Conservation (phyloP, 1,139 yeast species). For the Protomyces lactucae-debilis region DNA sequence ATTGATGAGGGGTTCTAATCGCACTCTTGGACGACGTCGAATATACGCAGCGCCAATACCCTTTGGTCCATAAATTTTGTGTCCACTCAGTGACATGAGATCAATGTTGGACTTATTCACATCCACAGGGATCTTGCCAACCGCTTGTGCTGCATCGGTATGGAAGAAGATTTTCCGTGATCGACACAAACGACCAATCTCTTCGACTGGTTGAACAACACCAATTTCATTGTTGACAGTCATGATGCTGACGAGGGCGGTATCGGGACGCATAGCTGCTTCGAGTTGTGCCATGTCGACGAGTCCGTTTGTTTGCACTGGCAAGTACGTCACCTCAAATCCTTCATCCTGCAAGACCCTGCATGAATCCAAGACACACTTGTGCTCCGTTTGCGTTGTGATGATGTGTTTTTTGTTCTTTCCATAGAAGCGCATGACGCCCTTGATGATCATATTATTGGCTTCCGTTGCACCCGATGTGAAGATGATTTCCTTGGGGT, state of each 20-base stretch:
- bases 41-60: slow-evolving; percentile 95
- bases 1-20: slow-evolving; percentile 87
- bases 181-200: slow-evolving; percentile 84
- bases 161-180: slow-evolving; percentile 89
- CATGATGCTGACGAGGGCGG: slow-evolving; percentile 90
- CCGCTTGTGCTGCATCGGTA: slow-evolving; percentile 98
- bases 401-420: slow-evolving; percentile 89
- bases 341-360: slow-evolving; percentile 95
- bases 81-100: slow-evolving; percentile 87
- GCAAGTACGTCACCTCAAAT: slow-evolving; percentile 87
- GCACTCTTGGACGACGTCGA: slow-evolving; percentile 96
- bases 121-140: slow-evolving; percentile 86
- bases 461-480: slow-evolving; percentile 98
- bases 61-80: slow-evolving; percentile 96
- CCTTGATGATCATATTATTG: slow-evolving; percentile 89
- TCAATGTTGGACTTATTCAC: slow-evolving; percentile 93
- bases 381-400: slow-evolving; percentile 95
- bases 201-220: slow-evolving; percentile 91
- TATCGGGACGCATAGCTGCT: slow-evolving; percentile 81
- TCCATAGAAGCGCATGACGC: slow-evolving; percentile 87
- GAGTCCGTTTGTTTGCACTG: slow-evolving; percentile 77
- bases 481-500: slow-evolving; percentile 92
- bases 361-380: slow-evolving; percentile 94
- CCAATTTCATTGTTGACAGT: slow-evolving; percentile 98
- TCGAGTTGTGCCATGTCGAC: slow-evolving; percentile 71